phyloP scores from a whole-genome alignment of 345 rosid species.

The Acer campestre region DNA sequence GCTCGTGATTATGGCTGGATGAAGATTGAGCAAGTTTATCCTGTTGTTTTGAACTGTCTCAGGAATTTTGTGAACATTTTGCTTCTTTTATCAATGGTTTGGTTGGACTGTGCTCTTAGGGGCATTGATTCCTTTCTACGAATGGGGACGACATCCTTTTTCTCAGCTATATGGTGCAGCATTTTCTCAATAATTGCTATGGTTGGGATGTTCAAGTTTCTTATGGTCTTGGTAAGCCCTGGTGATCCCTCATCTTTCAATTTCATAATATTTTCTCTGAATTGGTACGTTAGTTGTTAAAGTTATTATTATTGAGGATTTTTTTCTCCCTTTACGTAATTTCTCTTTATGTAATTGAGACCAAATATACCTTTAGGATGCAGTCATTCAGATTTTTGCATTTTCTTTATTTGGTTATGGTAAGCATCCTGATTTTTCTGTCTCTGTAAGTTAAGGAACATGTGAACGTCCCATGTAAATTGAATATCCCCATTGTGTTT shows the following conservation, averaged over 20 bases:
- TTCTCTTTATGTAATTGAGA: neutral
- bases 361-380: neutral
- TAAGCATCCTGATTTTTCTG: constrained; percentile 1
- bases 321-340: neutral
- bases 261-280: neutral
- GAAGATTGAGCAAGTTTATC: constrained; percentile 59
- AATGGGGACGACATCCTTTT: constrained; percentile 85
- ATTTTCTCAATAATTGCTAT: constrained; percentile 73
- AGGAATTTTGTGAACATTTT: constrained; percentile 64
- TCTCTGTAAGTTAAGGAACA: neutral
- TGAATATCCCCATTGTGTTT: neutral
- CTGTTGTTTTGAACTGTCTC: constrained; percentile 69
- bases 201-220: constrained; percentile 76
- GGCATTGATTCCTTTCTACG: constrained; percentile 86
- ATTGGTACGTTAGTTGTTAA: constrained; percentile 14
- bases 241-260: constrained; percentile 12
- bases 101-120: constrained; percentile 89
- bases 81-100: constrained; percentile 71
- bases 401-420: constrained; percentile 2
- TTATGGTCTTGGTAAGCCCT: constrained; percentile 67
- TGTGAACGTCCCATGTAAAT: neutral
- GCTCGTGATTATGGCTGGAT: constrained; percentile 47
- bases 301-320: neutral
- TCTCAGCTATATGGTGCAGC: constrained; percentile 90
- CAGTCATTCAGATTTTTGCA: neutral